A percentile compares a stretch with the other conserved stretches of the same genome.
These are phyloP conservation scores for Fusarium nanum DNA, from an alignment of 2,329 filamentous ascomycete species.

Conservation along the genomic window DNA sequence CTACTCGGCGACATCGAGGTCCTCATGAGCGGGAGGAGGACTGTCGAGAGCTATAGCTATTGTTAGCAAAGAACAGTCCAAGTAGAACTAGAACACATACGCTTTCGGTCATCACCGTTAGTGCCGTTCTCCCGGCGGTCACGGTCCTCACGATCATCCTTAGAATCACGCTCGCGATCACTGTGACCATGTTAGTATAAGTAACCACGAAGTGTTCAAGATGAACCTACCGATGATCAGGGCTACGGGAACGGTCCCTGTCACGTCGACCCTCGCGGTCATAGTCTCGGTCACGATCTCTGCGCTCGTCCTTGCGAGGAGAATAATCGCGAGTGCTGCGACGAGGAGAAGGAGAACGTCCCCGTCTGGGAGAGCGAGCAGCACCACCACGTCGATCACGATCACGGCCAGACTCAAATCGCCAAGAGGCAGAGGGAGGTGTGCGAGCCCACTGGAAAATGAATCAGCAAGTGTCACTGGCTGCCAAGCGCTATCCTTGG, in stretches of 20 bases:
- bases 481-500: not conserved
- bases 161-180: slow-evolving; percentile 67
- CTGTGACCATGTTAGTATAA: slow-evolving; percentile 46
- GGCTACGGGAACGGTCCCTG: slow-evolving; percentile 80
- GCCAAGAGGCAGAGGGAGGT: slow-evolving; percentile 97
- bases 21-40: slow-evolving; percentile 86
- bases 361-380: slow-evolving; percentile 72
- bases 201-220: not conserved
- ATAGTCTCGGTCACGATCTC: slow-evolving; percentile 82
- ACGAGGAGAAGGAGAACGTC: slow-evolving; percentile 82
- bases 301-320: slow-evolving; percentile 88
- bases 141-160: slow-evolving; percentile 77
- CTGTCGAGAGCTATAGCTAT: slow-evolving; percentile 72
- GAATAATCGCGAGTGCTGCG: slow-evolving; percentile 83
- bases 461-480: not conserved
- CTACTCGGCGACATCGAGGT: slow-evolving; percentile 93
- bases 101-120: slow-evolving; percentile 91
- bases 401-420: slow-evolving; percentile 92
- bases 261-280: slow-evolving; percentile 81
- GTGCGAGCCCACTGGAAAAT: slow-evolving; percentile 89
- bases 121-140: slow-evolving; percentile 80
- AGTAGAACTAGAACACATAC: slow-evolving; percentile 59
- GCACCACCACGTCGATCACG: slow-evolving; percentile 68
- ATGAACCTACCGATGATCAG: slow-evolving; percentile 66
- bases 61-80: slow-evolving; percentile 32